Evolutionary conservation across 441 rosid genomes (phyloP).

Genomic region (Syzygium malaccense): DNA sequence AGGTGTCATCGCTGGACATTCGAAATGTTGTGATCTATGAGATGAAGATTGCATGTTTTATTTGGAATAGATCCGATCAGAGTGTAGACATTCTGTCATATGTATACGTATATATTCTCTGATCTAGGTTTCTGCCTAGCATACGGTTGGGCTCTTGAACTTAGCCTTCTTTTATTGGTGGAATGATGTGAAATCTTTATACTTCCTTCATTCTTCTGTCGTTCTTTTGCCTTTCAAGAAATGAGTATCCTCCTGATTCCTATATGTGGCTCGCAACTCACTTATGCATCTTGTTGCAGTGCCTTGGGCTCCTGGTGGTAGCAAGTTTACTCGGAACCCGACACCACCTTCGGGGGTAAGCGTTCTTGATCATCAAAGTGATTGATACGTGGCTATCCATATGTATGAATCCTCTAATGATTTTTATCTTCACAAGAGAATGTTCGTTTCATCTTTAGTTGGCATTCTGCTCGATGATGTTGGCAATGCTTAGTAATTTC

Average conservation of each 20-base stretch:
- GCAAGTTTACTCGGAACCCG: constrained; percentile 88
- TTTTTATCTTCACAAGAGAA: not conserved
- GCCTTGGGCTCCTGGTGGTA: constrained; percentile 99
- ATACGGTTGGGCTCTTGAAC: not conserved
- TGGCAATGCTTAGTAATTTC: not conserved
- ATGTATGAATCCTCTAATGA: not conserved
- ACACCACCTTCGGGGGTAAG: constrained; percentile 84
- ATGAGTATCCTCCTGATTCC: not conserved
- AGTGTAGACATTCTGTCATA: not conserved
- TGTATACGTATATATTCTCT: not conserved
- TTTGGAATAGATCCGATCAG: not conserved
- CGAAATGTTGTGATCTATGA: not conserved
- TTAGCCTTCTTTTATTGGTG: not conserved
- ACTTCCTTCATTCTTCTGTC: not conserved
- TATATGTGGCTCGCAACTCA: not conserved
- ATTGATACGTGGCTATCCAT: not conserved
- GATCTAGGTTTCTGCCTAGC: not conserved
- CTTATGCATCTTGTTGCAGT: constrained; percentile 39
- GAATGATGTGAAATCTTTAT: not conserved
- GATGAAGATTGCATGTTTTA: not conserved
- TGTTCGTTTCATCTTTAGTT: not conserved
- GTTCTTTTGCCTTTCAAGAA: not conserved
- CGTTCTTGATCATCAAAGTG: not conserved
- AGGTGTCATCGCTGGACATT: not conserved
- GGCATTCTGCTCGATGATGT: not conserved